Percentiles rank a stretch among this genome's conserved stretches.
Conservation (phyloP, 2,329 filamentous ascomycete species). For the Cladosporium sp. region DNA sequence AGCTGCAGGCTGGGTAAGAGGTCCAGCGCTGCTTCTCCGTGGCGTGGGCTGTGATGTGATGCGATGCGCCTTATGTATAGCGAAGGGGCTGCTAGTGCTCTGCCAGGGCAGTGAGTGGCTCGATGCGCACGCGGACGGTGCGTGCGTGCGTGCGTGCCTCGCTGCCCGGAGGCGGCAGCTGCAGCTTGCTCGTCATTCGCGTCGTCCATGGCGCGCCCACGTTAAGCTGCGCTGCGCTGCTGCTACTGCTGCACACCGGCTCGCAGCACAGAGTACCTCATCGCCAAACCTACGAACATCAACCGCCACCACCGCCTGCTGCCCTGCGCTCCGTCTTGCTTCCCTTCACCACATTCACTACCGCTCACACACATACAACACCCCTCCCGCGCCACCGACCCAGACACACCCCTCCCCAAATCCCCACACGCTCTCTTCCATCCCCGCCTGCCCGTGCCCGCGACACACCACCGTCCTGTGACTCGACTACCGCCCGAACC, state of each 20-base stretch:
- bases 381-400: not conserved
- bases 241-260: not conserved
- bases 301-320: not conserved
- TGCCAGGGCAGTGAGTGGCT: not conserved
- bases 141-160: not conserved
- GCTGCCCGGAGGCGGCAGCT: not conserved
- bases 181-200: not conserved
- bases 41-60: not conserved
- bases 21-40: not conserved
- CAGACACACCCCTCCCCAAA: not conserved
- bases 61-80: not conserved
- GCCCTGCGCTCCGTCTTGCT: not conserved
- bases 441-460: conserved; percentile 1
- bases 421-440: conserved; percentile 3
- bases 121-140: not conserved
- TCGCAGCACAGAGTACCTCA: not conserved
- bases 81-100: not conserved
- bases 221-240: not conserved
- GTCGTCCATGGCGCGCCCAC: not conserved
- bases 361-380: not conserved
- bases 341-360: conserved; percentile 1
- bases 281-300: not conserved
- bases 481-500: conserved; percentile 6
- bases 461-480: conserved; percentile 2
- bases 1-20: not conserved